Percentiles rank a stretch among this genome's conserved stretches.
Conservation (phyloP, 2,329 filamentous ascomycete genomes). For the Neopestalotiopsis clavispora region DNA sequence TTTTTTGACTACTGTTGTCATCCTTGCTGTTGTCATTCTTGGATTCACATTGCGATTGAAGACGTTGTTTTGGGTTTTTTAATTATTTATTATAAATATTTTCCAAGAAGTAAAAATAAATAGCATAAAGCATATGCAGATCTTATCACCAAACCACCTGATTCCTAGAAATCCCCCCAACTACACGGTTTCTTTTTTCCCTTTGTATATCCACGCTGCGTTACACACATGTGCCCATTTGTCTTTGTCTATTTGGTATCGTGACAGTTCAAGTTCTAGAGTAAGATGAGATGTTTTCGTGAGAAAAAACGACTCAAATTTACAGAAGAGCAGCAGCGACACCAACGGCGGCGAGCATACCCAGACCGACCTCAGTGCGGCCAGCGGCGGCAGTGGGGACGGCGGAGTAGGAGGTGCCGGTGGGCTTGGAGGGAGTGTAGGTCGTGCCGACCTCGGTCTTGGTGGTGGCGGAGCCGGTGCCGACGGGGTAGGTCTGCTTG, state of each 20-base stretch:
- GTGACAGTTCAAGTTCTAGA: not conserved
- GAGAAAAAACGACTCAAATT: not conserved
- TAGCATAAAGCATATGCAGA: not conserved
- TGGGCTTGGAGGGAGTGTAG: constrained; percentile 11
- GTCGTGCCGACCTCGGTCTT: constrained; percentile 8
- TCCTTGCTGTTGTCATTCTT: not conserved
- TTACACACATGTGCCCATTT: not conserved
- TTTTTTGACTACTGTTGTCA: not conserved
- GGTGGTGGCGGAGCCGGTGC: constrained; percentile 6
- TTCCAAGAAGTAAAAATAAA: not conserved
- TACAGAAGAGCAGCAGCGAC: constrained; percentile 5
- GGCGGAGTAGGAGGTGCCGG: not conserved
- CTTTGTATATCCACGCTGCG: not conserved
- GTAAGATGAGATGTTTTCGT: not conserved
- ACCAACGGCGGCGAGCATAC: not conserved
- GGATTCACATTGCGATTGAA: not conserved
- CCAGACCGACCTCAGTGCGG: not conserved
- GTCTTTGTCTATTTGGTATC: not conserved
- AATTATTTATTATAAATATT: constrained; percentile 5
- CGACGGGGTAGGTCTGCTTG: constrained; percentile 10
- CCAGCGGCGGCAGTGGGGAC: constrained; percentile 6
- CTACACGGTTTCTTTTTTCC: not conserved
- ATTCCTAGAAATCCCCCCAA: not conserved
- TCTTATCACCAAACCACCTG: not conserved
- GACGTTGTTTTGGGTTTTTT: not conserved